Base-by-base conservation (phyloP, 805 yeast genomes). In the Lipomyces starkeyi region DNA sequence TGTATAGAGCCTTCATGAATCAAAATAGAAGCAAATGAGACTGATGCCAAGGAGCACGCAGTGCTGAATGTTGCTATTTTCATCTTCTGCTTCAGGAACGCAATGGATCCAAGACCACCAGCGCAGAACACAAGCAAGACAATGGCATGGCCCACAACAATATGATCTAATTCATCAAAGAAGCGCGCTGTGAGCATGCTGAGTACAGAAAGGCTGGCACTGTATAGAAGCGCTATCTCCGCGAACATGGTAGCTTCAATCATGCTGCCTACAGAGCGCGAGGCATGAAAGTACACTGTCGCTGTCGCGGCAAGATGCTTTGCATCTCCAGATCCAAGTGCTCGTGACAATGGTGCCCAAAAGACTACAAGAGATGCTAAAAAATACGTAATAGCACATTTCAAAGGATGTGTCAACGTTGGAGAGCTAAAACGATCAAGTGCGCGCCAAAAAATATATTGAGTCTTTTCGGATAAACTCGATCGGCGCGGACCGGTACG, bases 211-310 rank as follows among this genome's bases (percentile, higher is more conserved):
- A 88, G 83, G 0, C 82, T 65, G 65, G 86, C 83, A 52, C 87
- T 85, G 79, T 82, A 91, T 2, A 80, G 64, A 9, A 90, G 77
- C 1, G 92, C 81, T 0, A 85, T 66, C 0, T 82, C 71, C 2
- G 88, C 93, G 78, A 86, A 91, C 61, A 85, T 75, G 25, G 90
- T 77, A 13, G 92, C 87, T 75, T 91, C 92, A 68, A 87, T 84
- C 94, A 91, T 91, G 25, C 91, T 86, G 0, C 97, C 97, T 65
- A 86, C 84, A 0, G 95, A 84, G 61, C 97, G 78, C 1, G 93
- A 85, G 0, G 97, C 92, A 75, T 91, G 96, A 80, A 91, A 91
- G 77, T 91, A 91, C 1, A 91, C 94, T 1, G 91, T 90, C n/a
- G 89, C 89, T 0, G 97, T 91, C 53, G 96, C 93, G 4, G 89